These are phyloP conservation scores for Hymenoscyphus albidus DNA, from an alignment of 2,329 filamentous ascomycete species.

Conservation along the genomic window DNA sequence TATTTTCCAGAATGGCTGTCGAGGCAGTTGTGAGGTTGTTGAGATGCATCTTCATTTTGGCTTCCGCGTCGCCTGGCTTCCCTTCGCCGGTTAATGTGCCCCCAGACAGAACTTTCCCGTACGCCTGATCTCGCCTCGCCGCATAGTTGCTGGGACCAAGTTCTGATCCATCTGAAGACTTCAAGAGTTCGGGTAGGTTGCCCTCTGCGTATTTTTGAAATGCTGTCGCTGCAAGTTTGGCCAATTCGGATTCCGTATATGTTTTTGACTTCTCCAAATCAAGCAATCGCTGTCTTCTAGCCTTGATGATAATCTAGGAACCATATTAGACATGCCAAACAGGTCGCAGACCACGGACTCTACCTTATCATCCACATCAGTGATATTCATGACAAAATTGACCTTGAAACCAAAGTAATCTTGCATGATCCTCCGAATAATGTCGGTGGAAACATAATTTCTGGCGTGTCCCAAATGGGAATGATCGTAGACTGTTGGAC, in stretches of 20 bases:
- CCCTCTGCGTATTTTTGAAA: constrained; percentile 54
- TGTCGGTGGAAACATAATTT: constrained; percentile 72
- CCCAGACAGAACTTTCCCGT: constrained; percentile 52
- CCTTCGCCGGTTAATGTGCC: constrained; percentile 53
- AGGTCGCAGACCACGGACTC: constrained; percentile 6
- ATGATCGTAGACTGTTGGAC: constrained; percentile 68
- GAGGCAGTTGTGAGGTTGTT: constrained; percentile 44
- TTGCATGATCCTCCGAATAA: constrained; percentile 62
- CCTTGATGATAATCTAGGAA: constrained; percentile 61
- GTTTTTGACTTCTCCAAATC: constrained; percentile 72
- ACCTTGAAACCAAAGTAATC: constrained; percentile 67
- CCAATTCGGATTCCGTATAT: constrained; percentile 45
- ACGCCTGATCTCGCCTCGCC: constrained; percentile 47
- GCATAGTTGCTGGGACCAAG: constrained; percentile 50
- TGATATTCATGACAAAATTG: constrained; percentile 71
- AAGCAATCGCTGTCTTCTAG: constrained; percentile 76
- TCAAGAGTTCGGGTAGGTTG: constrained; percentile 50
- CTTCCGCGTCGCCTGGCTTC: constrained; percentile 55
- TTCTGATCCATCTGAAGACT: constrained; percentile 36
- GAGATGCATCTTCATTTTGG: constrained; percentile 71
- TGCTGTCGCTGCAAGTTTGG: constrained; percentile 47
- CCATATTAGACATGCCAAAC: constrained; percentile 9
- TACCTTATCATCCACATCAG: constrained; percentile 62
- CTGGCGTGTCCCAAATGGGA: constrained; percentile 64
- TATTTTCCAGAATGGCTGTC: constrained; percentile 44